Conservation (phyloP, 2,329 filamentous ascomycete genomes). For the Xylariomycetidae sp. region DNA sequence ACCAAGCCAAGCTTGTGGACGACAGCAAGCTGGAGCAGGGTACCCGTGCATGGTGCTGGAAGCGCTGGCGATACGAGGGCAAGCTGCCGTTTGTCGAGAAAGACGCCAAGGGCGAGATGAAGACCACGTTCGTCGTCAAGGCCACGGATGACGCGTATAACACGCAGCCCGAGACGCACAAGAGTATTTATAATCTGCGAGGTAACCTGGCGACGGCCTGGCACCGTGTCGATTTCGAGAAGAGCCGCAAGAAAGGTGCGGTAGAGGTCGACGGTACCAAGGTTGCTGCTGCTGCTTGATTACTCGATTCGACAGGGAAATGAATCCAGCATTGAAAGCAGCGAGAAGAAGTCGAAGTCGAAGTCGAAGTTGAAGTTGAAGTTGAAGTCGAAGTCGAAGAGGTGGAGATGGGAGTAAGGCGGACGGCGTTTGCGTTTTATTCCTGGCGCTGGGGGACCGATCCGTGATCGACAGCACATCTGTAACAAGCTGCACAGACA, state of each 20-base stretch:
- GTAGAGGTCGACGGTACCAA: conserved; percentile 6
- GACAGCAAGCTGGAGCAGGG: conserved; percentile 33
- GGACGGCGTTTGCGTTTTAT: too few species aligned
- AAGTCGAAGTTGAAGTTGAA: too few species aligned
- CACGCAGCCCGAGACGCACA: conserved; percentile 56
- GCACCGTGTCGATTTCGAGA: conserved; percentile 48
- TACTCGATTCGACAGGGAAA: too few species aligned
- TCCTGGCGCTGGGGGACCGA: too few species aligned
- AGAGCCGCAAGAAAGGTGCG: conserved; percentile 10
- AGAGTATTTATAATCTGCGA: conserved; percentile 55
- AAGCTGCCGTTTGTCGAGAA: conserved; percentile 30
- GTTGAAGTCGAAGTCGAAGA: too few species aligned
- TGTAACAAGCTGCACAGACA: too few species aligned
- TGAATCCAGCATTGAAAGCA: too few species aligned
- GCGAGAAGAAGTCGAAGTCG: too few species aligned
- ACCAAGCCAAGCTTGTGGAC: conserved; percentile 53
- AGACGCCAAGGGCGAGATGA: conserved; percentile 25
- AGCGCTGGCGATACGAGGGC: conserved; percentile 53
- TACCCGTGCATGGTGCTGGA: conserved; percentile 57
- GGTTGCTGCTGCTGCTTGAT: too few species aligned
- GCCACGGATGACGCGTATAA: conserved; percentile 62
- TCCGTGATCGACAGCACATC: too few species aligned
- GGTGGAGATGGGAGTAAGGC: too few species aligned
- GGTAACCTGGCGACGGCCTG: conserved; percentile 63
- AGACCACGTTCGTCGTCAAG: conserved; percentile 55